Base-by-base conservation (phyloP, 169 alveolate species). In the Amoebophrya sp. region DNA sequence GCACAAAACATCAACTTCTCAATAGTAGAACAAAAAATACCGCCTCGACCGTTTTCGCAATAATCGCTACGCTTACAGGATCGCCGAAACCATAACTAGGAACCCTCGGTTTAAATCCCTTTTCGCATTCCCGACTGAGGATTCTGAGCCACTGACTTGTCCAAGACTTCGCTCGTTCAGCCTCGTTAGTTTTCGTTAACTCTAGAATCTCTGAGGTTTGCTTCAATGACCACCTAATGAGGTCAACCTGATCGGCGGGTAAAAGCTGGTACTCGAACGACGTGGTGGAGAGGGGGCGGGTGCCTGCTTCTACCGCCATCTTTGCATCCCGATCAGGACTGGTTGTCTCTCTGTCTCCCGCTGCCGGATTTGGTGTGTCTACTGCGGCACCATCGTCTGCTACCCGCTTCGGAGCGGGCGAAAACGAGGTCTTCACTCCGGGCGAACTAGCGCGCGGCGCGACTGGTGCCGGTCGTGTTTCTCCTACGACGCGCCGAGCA, bases 81-180 rank as follows among this genome's bases (percentile, higher is more conserved):
- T 47, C 65, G 29, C 65, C 65, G 65, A 47, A 47, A 18, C 65
- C 65, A 18, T 47, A 47, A 18, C 29, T 47, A 18, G 65, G 65
- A 40, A 90, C n/a, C 93, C 47, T 89, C 2, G 92, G 92, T 34
- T 92, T 91, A 65, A 89, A 89, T 6, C 93, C 93, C 90, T 90
- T 38, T 53, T 89, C 93, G 41, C 39, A 23, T 24, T 24, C 91
- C 0, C 12, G 65, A n/a, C 14, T 26, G 14, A 53, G 53, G 36
- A 90, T 78, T n/a, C 76, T 78, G 39, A 92, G 90, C 93, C 93
- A 92, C 40, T 90, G 41, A 24, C 92, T 89, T 33, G 91, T 92
- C 93, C 93, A 92, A n/a, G 90, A 12, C 65, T 47, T 47, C 65
- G 65, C 65, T 6, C 18, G 29, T n/a, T 92, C 89, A 47, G 89